These are phyloP conservation scores for Umbellularia californica DNA, from an alignment of 164 flowering plant genomes.

Conservation along the genomic window DNA sequence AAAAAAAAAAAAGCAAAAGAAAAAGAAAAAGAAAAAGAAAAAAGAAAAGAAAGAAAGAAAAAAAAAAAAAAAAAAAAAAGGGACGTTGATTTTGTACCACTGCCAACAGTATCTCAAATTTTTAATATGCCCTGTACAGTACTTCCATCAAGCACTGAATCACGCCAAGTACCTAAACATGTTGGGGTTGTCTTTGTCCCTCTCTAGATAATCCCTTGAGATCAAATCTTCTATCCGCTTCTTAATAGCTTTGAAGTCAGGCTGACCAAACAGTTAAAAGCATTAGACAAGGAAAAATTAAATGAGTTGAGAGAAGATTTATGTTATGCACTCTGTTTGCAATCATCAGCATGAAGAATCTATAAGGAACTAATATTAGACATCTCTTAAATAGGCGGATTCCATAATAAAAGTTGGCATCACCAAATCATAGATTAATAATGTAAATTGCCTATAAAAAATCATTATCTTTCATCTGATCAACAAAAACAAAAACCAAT, in stretches of 20 bases:
- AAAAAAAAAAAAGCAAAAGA: too few species aligned
- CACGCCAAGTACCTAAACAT: conserved; percentile 79
- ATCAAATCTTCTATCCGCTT: conserved; percentile 81
- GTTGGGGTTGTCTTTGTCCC: conserved; percentile 79
- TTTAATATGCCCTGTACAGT: neutral
- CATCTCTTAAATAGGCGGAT: neutral
- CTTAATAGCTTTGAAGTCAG: conserved; percentile 80
- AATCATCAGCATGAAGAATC: neutral
- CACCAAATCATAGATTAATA: neutral
- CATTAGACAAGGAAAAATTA: conserved; percentile 7
- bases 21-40: neutral
- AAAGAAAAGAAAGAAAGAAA: neutral
- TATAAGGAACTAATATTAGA: neutral
- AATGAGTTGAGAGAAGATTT: neutral
- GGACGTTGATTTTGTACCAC: conserved; percentile 7
- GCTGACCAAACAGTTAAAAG: conserved; percentile 34
- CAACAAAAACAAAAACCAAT: too few species aligned
- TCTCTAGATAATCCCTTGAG: conserved; percentile 81
- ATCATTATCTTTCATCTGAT: too few species aligned
- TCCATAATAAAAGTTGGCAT: neutral
- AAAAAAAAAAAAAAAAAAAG: neutral
- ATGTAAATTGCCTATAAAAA: neutral
- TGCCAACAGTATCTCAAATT: conserved; percentile 8
- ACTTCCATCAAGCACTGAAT: conserved; percentile 17
- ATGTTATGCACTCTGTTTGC: neutral